Conservation (phyloP, 129 eudicot genomes). For the Rutidosis leptorrhynchoides region DNA sequence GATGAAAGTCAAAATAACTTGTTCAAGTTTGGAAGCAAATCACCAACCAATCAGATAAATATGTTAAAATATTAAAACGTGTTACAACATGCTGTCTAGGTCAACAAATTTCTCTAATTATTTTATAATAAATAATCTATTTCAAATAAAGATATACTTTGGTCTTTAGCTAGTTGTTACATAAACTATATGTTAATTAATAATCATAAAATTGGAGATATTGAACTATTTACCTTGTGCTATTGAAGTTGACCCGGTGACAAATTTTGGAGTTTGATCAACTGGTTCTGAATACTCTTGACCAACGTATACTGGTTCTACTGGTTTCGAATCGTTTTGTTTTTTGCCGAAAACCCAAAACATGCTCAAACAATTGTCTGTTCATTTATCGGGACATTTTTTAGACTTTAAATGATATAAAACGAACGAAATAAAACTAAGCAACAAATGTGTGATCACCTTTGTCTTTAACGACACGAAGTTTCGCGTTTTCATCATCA, state of each 20-base stretch:
- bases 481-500: not conserved
- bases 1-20: not conserved
- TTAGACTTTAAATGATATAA: not conserved
- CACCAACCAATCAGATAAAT: not conserved
- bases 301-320: not conserved
- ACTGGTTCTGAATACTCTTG: conserved; percentile 11
- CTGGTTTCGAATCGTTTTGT: conserved; percentile 3
- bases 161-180: no score
- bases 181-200: no score
- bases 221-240: conserved; percentile 11
- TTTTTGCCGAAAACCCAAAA: conserved; percentile 18
- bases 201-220: no score
- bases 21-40: not conserved
- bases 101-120: not conserved
- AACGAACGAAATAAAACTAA: not conserved
- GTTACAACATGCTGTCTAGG: not conserved
- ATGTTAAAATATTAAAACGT: not conserved
- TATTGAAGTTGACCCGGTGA: not conserved
- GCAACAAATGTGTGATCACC: conserved; percentile 15
- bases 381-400: not conserved
- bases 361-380: conserved; percentile 32
- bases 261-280: not conserved
- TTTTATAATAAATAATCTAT: no score
- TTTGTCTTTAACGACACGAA: conserved; percentile 17
- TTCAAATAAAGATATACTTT: no score